phyloP scores from a whole-genome alignment of 2,329 filamentous ascomycete species.

The Penicillium sp. region DNA sequence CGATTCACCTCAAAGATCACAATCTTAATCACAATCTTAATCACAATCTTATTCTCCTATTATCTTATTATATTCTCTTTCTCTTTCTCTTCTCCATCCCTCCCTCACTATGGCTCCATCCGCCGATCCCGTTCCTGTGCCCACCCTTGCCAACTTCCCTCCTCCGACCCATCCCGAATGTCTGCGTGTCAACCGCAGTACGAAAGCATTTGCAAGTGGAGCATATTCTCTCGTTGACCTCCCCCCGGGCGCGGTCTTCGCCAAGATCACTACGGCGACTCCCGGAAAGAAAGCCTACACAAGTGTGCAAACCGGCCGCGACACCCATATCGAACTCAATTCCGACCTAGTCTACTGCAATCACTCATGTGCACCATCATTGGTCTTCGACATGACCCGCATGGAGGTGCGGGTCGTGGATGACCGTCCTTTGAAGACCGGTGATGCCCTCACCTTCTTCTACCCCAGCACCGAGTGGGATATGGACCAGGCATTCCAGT shows the following conservation, averaged over 20 bases:
- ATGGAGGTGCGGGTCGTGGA: conserved; percentile 43
- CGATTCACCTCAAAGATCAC: neutral
- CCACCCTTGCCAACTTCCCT: conserved; percentile 8
- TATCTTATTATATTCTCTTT: neutral
- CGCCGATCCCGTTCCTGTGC: conserved; percentile 16
- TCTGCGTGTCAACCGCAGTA: conserved; percentile 30
- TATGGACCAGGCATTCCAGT: conserved; percentile 49
- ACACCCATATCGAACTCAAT: conserved; percentile 56
- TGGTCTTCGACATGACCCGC: conserved; percentile 53
- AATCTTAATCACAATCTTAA: too few relatives aligned
- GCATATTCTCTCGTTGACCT: conserved; percentile 51
- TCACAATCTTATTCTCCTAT: too few relatives aligned
- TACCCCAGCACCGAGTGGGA: conserved; percentile 52
- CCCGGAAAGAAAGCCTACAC: conserved; percentile 49
- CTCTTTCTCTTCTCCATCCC: neutral
- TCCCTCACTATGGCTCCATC: conserved; percentile 21
- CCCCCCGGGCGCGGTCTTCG: conserved; percentile 51
- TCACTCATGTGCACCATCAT: conserved; percentile 53
- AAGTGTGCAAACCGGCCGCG: conserved; percentile 51
- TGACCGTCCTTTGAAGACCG: conserved; percentile 38
- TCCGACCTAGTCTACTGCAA: conserved; percentile 58
- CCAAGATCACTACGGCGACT: conserved; percentile 47
- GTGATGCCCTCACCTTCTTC: conserved; percentile 49
- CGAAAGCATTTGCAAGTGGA: conserved; percentile 37
- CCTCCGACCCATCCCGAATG: conserved; percentile 29